Evolutionary conservation across 192 early-diverging fungal genomes (phyloP).

Genomic region (Coemansia erecta): DNA sequence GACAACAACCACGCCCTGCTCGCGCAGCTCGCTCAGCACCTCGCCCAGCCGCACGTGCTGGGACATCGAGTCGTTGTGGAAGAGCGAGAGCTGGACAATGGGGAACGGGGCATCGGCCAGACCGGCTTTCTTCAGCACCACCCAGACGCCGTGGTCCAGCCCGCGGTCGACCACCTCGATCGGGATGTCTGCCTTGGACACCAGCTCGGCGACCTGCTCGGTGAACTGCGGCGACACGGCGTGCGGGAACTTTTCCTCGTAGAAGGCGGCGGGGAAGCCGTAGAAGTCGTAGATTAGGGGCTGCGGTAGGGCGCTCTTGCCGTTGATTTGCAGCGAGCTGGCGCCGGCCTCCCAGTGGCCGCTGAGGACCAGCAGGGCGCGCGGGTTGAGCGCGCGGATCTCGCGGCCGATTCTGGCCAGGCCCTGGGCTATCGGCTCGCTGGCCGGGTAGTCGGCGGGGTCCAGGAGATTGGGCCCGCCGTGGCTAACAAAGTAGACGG

Average conservation of each 20-base stretch:
- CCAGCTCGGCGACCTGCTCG: slow-evolving; percentile 48
- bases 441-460: slow-evolving; percentile 25
- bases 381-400: slow-evolving; percentile 48
- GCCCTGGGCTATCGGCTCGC: slow-evolving; percentile 14
- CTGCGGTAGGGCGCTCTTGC: slow-evolving; percentile 7
- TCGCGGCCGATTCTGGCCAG: slow-evolving; percentile 49
- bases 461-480: slow-evolving; percentile 45
- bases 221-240: slow-evolving; percentile 56
- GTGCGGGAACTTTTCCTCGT: slow-evolving; percentile 61
- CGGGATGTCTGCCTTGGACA: slow-evolving; percentile 47
- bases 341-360: slow-evolving; percentile 64
- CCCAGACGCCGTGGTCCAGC: slow-evolving; percentile 72
- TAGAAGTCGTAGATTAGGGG: slow-evolving; percentile 69
- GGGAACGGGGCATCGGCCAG: slow-evolving; percentile 57
- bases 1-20: slow-evolving; percentile 63
- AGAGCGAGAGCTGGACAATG: slow-evolving; percentile 65
- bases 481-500: slow-evolving; percentile 46
- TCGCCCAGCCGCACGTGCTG: slow-evolving; percentile 58
- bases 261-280: slow-evolving; percentile 59
- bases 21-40: slow-evolving; percentile 51
- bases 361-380: slow-evolving; percentile 62
- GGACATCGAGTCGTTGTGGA: slow-evolving; percentile 55
- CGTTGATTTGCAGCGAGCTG: slow-evolving; percentile 45
- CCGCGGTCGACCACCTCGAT: slow-evolving; percentile 56
- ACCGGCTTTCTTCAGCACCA: slow-evolving; percentile 63